These are phyloP conservation scores for Penicillium bovifimosum DNA, from an alignment of 495 filamentous ascomycete species.

Conservation along the genomic window DNA sequence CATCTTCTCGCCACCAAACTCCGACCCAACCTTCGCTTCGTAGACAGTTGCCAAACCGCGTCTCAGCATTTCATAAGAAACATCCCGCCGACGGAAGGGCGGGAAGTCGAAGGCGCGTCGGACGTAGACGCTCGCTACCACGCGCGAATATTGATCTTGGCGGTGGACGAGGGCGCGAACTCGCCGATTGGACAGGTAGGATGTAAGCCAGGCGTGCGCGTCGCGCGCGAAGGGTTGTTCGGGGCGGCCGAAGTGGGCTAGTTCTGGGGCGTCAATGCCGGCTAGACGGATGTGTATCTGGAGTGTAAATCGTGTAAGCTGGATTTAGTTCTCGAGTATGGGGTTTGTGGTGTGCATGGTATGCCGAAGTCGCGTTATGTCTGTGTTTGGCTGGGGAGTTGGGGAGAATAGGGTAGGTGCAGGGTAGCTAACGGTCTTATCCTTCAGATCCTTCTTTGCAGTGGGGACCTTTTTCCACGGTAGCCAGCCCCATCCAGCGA, in stretches of 20 bases:
- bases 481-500: conserved; percentile 89
- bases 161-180: conserved; percentile 76
- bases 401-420: not conserved
- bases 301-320: not conserved
- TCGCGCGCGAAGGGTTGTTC: conserved; percentile 80
- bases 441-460: conserved; percentile 60
- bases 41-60: conserved; percentile 82
- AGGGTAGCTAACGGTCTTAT: conserved; percentile 60
- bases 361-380: no score
- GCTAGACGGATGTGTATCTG: conserved; percentile 80
- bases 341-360: not conserved
- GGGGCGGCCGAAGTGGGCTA: conserved; percentile 83
- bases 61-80: conserved; percentile 84
- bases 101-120: conserved; percentile 54
- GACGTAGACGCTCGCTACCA: conserved; percentile 81
- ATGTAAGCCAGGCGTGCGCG: conserved; percentile 69
- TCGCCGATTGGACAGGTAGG: conserved; percentile 64
- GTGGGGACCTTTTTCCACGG: conserved; percentile 66
- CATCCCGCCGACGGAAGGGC: conserved; percentile 61
- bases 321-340: not conserved
- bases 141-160: conserved; percentile 85
- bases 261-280: conserved; percentile 87
- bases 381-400: not conserved
- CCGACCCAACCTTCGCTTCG: conserved; percentile 79
- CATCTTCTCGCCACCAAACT: conserved; percentile 67